phyloP scores from a whole-genome alignment of 2,329 filamentous ascomycete species.

The Trichophyton equinum region DNA sequence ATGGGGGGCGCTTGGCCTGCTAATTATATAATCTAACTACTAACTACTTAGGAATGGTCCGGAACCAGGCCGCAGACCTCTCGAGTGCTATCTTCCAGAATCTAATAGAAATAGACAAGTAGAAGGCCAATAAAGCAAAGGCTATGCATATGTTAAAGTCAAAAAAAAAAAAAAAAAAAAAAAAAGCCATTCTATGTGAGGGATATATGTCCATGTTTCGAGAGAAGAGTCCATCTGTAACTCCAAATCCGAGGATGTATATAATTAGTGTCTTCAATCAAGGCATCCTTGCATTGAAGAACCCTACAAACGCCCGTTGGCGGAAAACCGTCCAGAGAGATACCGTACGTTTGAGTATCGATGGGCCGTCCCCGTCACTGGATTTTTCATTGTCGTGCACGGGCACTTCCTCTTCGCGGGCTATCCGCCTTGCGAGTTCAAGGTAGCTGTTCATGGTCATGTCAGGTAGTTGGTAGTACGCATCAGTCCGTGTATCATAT shows the following conservation, averaged over 20 bases:
- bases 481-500: slow-evolving; percentile 71
- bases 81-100: too few relatives aligned
- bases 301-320: slow-evolving; percentile 14
- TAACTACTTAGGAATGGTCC: too few relatives aligned
- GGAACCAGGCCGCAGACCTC: too few relatives aligned
- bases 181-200: neutral
- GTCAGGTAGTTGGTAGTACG: slow-evolving; percentile 62
- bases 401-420: slow-evolving; percentile 19
- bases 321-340: slow-evolving; percentile 14
- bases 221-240: neutral
- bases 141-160: neutral
- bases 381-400: neutral
- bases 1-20: too few relatives aligned
- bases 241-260: neutral
- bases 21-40: too few relatives aligned
- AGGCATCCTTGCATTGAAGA: slow-evolving; percentile 7
- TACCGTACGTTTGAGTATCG: neutral
- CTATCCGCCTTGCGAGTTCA: slow-evolving; percentile 67
- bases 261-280: neutral
- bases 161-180: neutral
- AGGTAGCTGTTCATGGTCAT: slow-evolving; percentile 74
- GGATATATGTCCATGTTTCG: neutral
- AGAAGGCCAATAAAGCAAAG: neutral
- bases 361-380: neutral
- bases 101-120: neutral